Evolutionary conservation across 768 basidiomycete genomes (phyloP).

Genomic region (Dacryopinax primogenitus): DNA sequence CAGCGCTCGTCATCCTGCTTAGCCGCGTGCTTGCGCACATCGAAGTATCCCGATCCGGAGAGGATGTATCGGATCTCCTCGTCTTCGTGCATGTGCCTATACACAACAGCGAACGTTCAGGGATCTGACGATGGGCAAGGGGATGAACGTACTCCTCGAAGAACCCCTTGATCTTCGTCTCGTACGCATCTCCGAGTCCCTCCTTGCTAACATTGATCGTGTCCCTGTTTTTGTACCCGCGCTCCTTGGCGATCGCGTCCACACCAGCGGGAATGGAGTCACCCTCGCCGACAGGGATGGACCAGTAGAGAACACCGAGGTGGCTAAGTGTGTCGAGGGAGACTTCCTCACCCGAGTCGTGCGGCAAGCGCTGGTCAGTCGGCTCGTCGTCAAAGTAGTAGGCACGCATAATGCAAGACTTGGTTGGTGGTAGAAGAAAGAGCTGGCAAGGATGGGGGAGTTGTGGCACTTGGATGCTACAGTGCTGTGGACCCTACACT

Average conservation of each 20-base stretch:
- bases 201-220: constrained; percentile 62
- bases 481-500: neutral
- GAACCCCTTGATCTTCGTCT: constrained; percentile 67
- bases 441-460: neutral
- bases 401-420: constrained; percentile 44
- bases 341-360: constrained; percentile 47
- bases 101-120: constrained; percentile 1
- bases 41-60: constrained; percentile 82
- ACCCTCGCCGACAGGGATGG: constrained; percentile 48
- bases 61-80: constrained; percentile 89
- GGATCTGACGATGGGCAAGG: neutral
- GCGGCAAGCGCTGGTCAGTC: constrained; percentile 69
- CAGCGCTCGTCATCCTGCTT: constrained; percentile 39
- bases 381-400: constrained; percentile 64
- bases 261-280: constrained; percentile 30
- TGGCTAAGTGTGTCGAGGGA: constrained; percentile 33
- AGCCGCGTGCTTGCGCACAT: constrained; percentile 40
- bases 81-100: constrained; percentile 86
- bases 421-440: neutral
- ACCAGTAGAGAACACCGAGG: constrained; percentile 56
- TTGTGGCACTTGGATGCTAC: neutral
- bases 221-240: constrained; percentile 76
- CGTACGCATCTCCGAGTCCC: constrained; percentile 72
- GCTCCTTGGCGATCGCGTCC: constrained; percentile 50
- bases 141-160: constrained; percentile 55